A percentile compares a stretch with the other conserved stretches of the same genome.
phyloP scores from a whole-genome alignment of 768 basidiomycete species.

The Boletus tylopilopsis region DNA sequence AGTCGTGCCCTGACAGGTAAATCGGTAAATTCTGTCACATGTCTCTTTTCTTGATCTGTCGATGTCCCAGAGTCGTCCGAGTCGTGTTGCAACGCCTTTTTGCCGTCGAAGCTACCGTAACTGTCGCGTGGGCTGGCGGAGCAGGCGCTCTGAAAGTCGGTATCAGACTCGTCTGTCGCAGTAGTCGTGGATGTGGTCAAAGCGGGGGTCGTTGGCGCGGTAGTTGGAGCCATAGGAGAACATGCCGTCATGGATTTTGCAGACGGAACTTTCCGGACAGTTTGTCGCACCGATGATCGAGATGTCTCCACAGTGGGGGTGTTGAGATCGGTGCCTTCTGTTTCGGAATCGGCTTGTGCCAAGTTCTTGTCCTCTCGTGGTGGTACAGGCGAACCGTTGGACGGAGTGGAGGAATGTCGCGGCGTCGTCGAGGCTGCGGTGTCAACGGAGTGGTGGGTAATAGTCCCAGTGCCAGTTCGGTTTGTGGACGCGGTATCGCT shows the following conservation, averaged over 20 bases:
- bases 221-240: conserved; percentile 19
- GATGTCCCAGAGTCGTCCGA: conserved; percentile 31
- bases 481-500: conserved; percentile 66
- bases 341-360: conserved; percentile 40
- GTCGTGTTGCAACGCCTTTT: conserved; percentile 19
- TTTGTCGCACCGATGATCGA: conserved; percentile 5
- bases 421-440: conserved; percentile 26
- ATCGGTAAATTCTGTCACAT: conserved; percentile 34
- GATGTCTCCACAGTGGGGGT: conserved; percentile 32
- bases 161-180: conserved; percentile 72
- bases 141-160: conserved; percentile 86
- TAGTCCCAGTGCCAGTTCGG: conserved; percentile 39
- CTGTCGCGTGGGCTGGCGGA: conserved; percentile 71
- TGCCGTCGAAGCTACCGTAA: conserved; percentile 45
- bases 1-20: conserved; percentile 48
- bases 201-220: conserved; percentile 35
- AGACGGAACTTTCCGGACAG: conserved; percentile 34
- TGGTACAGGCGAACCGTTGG: conserved; percentile 25
- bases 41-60: conserved; percentile 27
- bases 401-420: conserved; percentile 24
- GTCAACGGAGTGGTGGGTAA: conserved; percentile 24
- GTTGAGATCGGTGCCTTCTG: conserved; percentile 17
- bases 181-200: conserved; percentile 32
- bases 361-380: conserved; percentile 33
- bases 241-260: conserved; percentile 28